Base-by-base conservation (phyloP, 1,284 basidiomycete species). In the Stygiomarasmius scandens region DNA sequence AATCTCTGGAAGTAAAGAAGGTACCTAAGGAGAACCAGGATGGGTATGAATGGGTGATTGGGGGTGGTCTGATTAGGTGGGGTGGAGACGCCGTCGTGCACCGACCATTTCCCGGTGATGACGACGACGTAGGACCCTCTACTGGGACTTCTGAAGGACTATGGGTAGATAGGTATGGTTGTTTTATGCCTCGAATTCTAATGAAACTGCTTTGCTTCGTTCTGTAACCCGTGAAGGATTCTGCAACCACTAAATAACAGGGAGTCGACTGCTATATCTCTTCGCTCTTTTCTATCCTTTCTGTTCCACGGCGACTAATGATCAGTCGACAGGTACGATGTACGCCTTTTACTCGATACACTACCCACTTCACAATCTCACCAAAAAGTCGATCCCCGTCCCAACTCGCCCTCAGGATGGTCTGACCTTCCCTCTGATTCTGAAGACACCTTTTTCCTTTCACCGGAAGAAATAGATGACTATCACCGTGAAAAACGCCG, bases 371-470 rank as follows among this genome's bases (percentile, higher is more conserved):
- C 59, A 41, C 32, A 6, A 19, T 20, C 20, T 11, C 12, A 29
- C 49, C 29, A 5, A 5, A 32, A 32, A 16, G 12, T 44, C 20
- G 48, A 56, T n/a, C 44, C 60, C 14, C 23, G 49, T 22, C 66
- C 71, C 8, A 64, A 61, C 12, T 86, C 85, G 0, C 83, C 86
- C 5, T 75, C 78, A 2, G 90, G 89, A 27, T 93, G 90, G 87
- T 88, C 88, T 0, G 88, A 92, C 66, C 78, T 94, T 0, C 87
- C 92, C 2, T 93, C 92, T 0, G 93, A 95, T 66, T 69, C 82
- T 0, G 92, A 94, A 73, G 91, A 94, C 62, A 87, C 82, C 0
- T 95, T 92, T 71, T 89, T 90, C 71, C 79, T 94, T 59, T 79
- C 84, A 0, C 79, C 82, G 0, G 75, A 79, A 19, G 92, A 94